Evolutionary conservation across 768 basidiomycete species (phyloP).

Genomic region (Mrakia hoshinonis): DNA sequence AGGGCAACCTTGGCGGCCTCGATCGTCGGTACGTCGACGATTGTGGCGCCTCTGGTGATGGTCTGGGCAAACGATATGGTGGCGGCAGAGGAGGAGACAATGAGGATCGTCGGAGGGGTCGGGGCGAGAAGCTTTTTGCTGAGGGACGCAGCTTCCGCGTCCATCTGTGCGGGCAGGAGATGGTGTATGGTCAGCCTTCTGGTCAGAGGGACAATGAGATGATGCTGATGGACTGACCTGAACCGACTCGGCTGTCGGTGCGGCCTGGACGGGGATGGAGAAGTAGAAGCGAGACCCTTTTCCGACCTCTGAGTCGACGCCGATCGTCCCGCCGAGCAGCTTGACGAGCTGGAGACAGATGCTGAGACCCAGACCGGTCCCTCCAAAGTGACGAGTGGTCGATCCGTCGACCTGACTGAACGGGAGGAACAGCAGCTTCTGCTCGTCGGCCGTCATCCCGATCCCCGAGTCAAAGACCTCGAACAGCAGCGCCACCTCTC

Average conservation of each 20-base stretch:
- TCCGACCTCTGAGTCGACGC: conserved; percentile 57
- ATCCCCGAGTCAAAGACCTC: conserved; percentile 54
- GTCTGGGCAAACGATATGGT: background rate
- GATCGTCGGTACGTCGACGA: background rate
- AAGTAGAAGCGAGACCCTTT: conserved; percentile 66
- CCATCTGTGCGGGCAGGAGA: conserved; percentile 37
- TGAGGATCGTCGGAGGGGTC: background rate
- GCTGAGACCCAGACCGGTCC: conserved; percentile 63
- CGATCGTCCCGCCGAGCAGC: conserved; percentile 66
- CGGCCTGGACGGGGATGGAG: conserved; percentile 55
- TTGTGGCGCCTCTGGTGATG: background rate
- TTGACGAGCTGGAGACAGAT: conserved; percentile 67
- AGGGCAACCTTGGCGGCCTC: background rate
- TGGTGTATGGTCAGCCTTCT: too few relatives aligned
- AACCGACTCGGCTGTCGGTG: background rate
- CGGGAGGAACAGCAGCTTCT: conserved; percentile 60
- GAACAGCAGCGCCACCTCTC: conserved; percentile 43
- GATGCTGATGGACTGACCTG: background rate
- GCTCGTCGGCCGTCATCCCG: conserved; percentile 58
- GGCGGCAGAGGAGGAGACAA: conserved; percentile 1
- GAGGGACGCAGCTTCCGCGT: background rate
- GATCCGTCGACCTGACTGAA: conserved; percentile 64
- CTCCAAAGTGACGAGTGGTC: conserved; percentile 65
- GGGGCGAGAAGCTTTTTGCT: background rate
- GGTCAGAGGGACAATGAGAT: conserved; percentile 35